These are phyloP conservation scores for Exidia glandulosa DNA, from an alignment of 768 basidiomycete species.

Conservation along the genomic window DNA sequence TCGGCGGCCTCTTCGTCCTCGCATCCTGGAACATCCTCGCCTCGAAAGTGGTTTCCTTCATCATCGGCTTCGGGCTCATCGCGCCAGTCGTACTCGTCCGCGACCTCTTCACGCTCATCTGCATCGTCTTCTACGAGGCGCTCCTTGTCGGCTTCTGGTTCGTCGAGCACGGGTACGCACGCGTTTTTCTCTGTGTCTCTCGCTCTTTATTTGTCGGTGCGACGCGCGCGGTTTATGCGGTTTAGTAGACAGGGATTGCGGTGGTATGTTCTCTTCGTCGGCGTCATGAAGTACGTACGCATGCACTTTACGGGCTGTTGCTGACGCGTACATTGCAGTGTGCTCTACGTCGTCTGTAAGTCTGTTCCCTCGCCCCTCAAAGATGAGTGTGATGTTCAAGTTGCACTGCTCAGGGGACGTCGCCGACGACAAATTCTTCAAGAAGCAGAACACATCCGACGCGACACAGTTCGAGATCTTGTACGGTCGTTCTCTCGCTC, in stretches of 20 bases:
- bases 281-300: slow-evolving; percentile 66
- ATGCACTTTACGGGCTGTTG: slow-evolving; percentile 2
- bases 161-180: slow-evolving; percentile 73
- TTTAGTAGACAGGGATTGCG: slow-evolving; percentile 57
- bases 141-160: slow-evolving; percentile 92
- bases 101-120: slow-evolving; percentile 28
- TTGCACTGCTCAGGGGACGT: slow-evolving; percentile 80
- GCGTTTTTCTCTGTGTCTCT: slow-evolving; percentile 3
- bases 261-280: slow-evolving; percentile 75
- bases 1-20: slow-evolving; percentile 74
- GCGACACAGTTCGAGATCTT: slow-evolving; percentile 79
- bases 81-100: slow-evolving; percentile 77
- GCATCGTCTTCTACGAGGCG: slow-evolving; percentile 57
- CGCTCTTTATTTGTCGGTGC: slow-evolving; percentile 1
- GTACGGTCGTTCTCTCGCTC: slow-evolving; percentile 24
- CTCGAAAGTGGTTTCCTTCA: slow-evolving; percentile 81
- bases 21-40: slow-evolving; percentile 83
- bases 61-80: slow-evolving; percentile 78
- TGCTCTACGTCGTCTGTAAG: slow-evolving; percentile 82
- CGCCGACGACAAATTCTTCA: slow-evolving; percentile 88
- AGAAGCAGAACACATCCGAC: slow-evolving; percentile 88
- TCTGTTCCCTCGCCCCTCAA: slow-evolving; percentile 7
- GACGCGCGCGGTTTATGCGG: slow-evolving; percentile 8
- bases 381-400: slow-evolving; percentile 3
- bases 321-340: slow-evolving; percentile 27